Evolutionary conservation across 306 rosid species (phyloP), one percentile per base, ranked within the genome.

Genomic region (Begonia peltatifolia): DNA sequence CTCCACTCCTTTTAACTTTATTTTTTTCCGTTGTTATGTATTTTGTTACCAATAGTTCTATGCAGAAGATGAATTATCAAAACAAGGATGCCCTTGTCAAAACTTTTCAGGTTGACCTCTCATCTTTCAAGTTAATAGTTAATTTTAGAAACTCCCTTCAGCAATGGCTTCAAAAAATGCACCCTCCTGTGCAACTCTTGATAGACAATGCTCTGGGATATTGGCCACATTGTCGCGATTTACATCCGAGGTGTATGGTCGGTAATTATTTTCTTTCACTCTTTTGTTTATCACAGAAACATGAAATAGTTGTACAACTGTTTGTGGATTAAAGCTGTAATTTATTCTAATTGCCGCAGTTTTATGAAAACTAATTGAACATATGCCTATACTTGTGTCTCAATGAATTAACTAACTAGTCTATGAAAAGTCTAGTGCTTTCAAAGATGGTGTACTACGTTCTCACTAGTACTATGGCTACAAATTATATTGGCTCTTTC

Each of bases 161-260:
- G 66, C 78, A 70, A 67, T 89, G 97, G 95, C 89, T 89, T 54
- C 58, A 63, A 47, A 71, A 65, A 61, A 66, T 89, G 87, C 90
- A 82, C 78, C 67, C 78, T 80, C 85, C 97, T 0, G 60, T 84
- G 58, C 95, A 85, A 65, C 50, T 89, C 54, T 71, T 89, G 59
- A 74, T 89, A 53, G 84, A 89, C 79, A 79, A 82, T 65, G 97
- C 95, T n/a, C n/a, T 56, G 97, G 97, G 63, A 78, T 84, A 66
- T 72, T 89, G 51, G 97, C 95, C 48, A 85, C 85, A 20, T 89
- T 94, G 12, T 70, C 58, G 50, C 74, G 87, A 78, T 57, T 67
- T 73, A 85, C 94, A 22, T 55, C 72, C 20, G 89, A 89, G 50
- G 95, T 90, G 63, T 80, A 67, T 17, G 97, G 85, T 59, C 81